These are phyloP conservation scores for Mortierella sp. DNA, from an alignment of 371 early-diverging fungal genomes.

Conservation along the genomic window DNA sequence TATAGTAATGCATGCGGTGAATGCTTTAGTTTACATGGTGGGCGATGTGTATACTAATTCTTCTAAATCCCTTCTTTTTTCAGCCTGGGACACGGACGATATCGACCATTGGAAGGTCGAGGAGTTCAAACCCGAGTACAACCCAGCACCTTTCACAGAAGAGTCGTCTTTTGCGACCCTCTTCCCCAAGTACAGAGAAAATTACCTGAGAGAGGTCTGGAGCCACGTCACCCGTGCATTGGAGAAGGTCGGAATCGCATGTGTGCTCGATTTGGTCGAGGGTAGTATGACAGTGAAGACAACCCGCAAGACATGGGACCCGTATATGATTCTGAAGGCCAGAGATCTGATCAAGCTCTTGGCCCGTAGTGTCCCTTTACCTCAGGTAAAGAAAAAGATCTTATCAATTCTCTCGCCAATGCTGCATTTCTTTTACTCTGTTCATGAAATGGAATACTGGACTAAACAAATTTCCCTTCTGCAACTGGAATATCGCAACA, in stretches of 20 bases:
- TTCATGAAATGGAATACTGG: neutral
- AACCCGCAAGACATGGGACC: conserved; percentile 97
- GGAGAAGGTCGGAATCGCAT: conserved; percentile 89
- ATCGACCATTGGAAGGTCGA: conserved; percentile 97
- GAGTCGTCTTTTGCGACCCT: conserved; percentile 98
- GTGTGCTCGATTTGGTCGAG: conserved; percentile 95
- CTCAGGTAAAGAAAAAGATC: conserved; percentile 71
- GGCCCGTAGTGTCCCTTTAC: conserved; percentile 95
- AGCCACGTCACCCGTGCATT: conserved; percentile 92
- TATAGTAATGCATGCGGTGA: too few relatives aligned
- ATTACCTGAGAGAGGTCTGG: conserved; percentile 95
- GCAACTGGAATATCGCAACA: neutral
- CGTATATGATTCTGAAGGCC: conserved; percentile 96
- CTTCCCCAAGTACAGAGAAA: conserved; percentile 99
- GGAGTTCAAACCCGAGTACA: conserved; percentile 87
- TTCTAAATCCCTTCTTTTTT: neutral
- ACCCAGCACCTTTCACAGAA: conserved; percentile 88
- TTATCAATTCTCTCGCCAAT: neutral
- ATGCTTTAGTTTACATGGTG: too few relatives aligned
- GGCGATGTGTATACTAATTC: too few relatives aligned
- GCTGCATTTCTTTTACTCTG: neutral
- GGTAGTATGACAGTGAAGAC: conserved; percentile 99
- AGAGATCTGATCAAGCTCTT: conserved; percentile 97
- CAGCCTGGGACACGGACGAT: conserved; percentile 95
- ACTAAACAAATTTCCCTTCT: neutral